Conservation (phyloP, 139 green algal species). For the Chlorella sp. region DNA sequence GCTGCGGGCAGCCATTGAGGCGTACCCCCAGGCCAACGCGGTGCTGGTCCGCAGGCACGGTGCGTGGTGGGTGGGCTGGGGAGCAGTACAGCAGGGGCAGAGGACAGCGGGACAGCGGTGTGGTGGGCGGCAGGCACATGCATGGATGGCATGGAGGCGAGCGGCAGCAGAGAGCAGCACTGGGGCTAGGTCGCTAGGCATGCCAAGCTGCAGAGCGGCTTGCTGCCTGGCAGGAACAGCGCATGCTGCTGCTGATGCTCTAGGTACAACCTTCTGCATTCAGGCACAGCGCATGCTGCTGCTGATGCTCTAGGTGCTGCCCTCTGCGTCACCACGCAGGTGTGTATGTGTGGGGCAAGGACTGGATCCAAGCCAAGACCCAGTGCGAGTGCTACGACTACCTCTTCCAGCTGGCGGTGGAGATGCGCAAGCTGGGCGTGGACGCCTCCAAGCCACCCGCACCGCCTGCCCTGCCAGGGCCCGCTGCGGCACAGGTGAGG, state of each 20-base stretch:
- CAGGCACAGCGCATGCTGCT: neutral
- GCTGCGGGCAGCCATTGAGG: no score
- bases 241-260: neutral
- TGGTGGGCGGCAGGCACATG: neutral
- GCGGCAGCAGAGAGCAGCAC: neutral
- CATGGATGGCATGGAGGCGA: neutral
- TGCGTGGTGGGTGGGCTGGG: conserved; percentile 18
- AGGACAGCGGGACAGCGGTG: no score
- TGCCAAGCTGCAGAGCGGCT: neutral
- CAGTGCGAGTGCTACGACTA: conserved; percentile 97
- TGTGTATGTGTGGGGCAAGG: conserved; percentile 88
- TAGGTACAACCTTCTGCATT: neutral
- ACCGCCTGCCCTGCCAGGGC: conserved; percentile 16
- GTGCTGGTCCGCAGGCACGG: conserved; percentile 76
- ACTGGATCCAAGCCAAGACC: conserved; percentile 69
- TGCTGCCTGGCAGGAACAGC: neutral
- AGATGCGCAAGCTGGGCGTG: conserved; percentile 73
- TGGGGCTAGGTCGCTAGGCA: neutral
- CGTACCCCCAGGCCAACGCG: conserved; percentile 75
- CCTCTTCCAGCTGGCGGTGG: conserved; percentile 77
- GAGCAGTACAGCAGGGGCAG: no score
- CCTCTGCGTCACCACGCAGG: conserved; percentile 28
- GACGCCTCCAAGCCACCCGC: conserved; percentile 43
- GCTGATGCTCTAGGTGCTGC: neutral
- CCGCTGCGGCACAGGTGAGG: no score